Base-by-base conservation (phyloP, 805 yeast genomes). In the Lachancea kluyveri region DNA sequence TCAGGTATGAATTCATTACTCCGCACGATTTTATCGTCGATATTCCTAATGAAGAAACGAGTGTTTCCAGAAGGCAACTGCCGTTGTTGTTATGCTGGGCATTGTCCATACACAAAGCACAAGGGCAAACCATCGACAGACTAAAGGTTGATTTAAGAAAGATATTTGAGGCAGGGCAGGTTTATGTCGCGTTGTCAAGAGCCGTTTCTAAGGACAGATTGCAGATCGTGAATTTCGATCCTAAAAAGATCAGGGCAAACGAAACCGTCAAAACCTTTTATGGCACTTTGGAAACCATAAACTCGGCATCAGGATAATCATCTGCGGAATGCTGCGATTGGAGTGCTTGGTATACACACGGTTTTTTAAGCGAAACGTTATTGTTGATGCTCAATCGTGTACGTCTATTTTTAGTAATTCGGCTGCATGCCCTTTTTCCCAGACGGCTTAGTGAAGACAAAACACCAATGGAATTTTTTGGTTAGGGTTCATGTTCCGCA, bases 61-160 rank as follows among this genome's bases (percentile, higher is more conserved):
- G 54, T 6, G 32, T 67, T 6, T 53, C 53, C 6, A 64, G 88
- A 48, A 50, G 41, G 0, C 94, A 83, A 50, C 43, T 81, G 3
- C 94, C 94, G 1, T 60, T 83, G 18, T 62, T 80, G 35, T 58
- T 83, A 21, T 77, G 92, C 15, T 83, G 92, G 92, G 87, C 94
- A 0, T 54, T 83, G 43, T 83, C 92, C 0, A 83, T 83, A 30
- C 94, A 83, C 50, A 83, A 83, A 52, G 74, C 92, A 0, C 94
- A 83, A 52, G 94, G 94, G 3, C 94, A 83, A 59, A 81, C 94
- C 0, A 67, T 83, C 26, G 76, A 72, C 24, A 56, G 84, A 40
- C 77, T 83, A 3, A 74, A 72, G 40, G 85, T 83, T 8, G 88
- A 83, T 47, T 55, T 83, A 28, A 63, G 70, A 16, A 71, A 66